phyloP scores from a whole-genome alignment of 2,329 filamentous ascomycete species.

The Botryotinia narcissicola region DNA sequence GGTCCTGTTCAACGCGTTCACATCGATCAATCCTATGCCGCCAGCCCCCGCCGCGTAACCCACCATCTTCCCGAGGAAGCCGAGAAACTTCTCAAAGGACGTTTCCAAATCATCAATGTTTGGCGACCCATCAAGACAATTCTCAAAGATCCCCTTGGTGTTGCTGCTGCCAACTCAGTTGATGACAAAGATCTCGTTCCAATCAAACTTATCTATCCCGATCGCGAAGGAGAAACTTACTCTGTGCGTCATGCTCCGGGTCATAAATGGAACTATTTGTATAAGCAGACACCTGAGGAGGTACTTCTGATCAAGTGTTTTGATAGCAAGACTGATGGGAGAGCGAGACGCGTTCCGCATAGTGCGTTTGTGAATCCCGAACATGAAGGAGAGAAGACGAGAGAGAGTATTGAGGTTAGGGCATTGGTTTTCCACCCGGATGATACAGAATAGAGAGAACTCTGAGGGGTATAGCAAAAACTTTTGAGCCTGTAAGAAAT shows the following conservation, averaged over 20 bases:
- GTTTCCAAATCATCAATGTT: constrained; percentile 55
- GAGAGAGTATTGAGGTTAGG: constrained; percentile 57
- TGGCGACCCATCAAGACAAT: constrained; percentile 53
- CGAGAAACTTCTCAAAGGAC: constrained; percentile 44
- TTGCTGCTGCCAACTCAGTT: constrained; percentile 52
- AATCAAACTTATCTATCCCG: constrained; percentile 44
- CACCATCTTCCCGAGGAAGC: constrained; percentile 48
- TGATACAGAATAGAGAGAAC: constrained; percentile 21
- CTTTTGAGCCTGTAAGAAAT: not conserved
- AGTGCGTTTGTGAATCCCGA: constrained; percentile 52
- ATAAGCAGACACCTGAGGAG: constrained; percentile 51
- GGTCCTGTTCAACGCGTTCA: constrained; percentile 53
- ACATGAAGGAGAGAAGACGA: constrained; percentile 42
- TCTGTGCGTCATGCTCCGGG: constrained; percentile 39
- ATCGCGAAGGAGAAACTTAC: constrained; percentile 25
- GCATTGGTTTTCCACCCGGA: constrained; percentile 48
- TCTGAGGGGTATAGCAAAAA: not conserved
- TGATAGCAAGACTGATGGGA: constrained; percentile 55
- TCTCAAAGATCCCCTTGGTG: constrained; percentile 51
- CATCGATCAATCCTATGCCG: constrained; percentile 55
- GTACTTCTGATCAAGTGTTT: constrained; percentile 61
- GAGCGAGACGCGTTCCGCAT: constrained; percentile 54
- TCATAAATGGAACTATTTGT: constrained; percentile 54
- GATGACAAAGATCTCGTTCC: constrained; percentile 50
- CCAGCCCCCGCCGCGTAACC: constrained; percentile 43